phyloP scores from a whole-genome alignment of 148 eudicot species.

The Oxyria digyna region DNA sequence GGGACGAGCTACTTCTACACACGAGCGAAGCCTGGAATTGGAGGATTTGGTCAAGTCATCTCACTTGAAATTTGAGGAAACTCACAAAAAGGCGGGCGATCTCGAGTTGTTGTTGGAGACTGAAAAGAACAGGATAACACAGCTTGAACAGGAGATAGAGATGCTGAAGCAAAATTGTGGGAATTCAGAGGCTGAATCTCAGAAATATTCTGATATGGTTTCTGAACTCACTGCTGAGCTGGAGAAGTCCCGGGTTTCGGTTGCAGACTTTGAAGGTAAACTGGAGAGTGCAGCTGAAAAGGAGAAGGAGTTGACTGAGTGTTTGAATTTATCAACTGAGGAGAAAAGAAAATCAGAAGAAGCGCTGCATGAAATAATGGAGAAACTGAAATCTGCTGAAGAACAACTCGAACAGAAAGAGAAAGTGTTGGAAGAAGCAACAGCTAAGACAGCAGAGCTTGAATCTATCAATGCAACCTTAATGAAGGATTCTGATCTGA shows the following conservation, averaged over 20 bases:
- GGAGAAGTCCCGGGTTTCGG: constrained; percentile 23
- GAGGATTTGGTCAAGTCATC: neutral
- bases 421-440: constrained; percentile 25
- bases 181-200: constrained; percentile 26
- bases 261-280: constrained; percentile 28
- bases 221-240: constrained; percentile 19
- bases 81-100: constrained; percentile 17
- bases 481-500: constrained; percentile 28
- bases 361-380: constrained; percentile 22
- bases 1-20: constrained; percentile 29
- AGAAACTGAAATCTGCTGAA: constrained; percentile 44
- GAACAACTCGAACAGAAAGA: constrained; percentile 28
- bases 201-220: constrained; percentile 23
- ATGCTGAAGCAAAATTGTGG: constrained; percentile 22
- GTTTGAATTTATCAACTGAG: constrained; percentile 24
- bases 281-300: constrained; percentile 27
- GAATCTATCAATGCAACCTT: constrained; percentile 28
- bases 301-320: constrained; percentile 29
- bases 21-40: constrained; percentile 31
- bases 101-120: constrained; percentile 23
- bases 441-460: constrained; percentile 27
- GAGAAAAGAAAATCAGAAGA: constrained; percentile 44
- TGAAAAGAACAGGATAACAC: constrained; percentile 25
- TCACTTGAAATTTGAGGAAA: neutral
- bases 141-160: constrained; percentile 36